Evolutionary conservation across 148 eudicot species (phyloP), one percentile per base, ranked within the genome.

Genomic region (Cornus controversa): DNA sequence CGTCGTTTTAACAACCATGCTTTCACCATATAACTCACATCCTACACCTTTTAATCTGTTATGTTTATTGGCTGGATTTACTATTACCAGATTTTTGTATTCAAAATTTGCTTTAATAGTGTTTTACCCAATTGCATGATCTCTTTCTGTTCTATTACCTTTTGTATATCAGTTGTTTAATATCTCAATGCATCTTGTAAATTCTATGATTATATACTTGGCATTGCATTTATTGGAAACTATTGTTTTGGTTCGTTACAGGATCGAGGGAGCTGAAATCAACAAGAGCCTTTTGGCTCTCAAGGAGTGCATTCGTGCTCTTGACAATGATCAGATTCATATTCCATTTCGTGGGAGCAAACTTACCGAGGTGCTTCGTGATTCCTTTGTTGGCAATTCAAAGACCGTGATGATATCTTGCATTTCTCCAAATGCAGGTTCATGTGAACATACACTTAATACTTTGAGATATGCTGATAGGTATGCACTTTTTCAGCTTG

Each of bases 271-370:
- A 72, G 99, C 99, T 81, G 99, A 96, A 89, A 96, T 96, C 53
- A 96, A 96, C 86, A 96, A 96, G 82, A 93, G 98, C 69, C 95
- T 96, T 73, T 77, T 96, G 88, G 99, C 99, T 78, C 91, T 96
- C 25, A 96, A 96, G 88, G 99, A 96, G 87, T 96, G 99, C 84
- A 96, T 96, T 66, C 99, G 99, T 80, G 99, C 99, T 42, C 97
- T 96, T 80, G 99, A 96, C 80, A 96, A 96, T 81, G 99, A 96
- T 83, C 98, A 93, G 78, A 79, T 89, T 71, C 99, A 96, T 85
- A 96, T 96, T 90, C 99, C 99, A 71, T 96, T 96, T 82, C 97
- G 99, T 80, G 99, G 99, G 75, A 96, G 99, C 87, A 96, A 96
- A 87, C 95, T 96, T 78, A 96, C 99, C 31, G 99, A 96, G 85